Conservation (phyloP, 1,139 yeast genomes). For the Entelexis paramagnoliae region DNA sequence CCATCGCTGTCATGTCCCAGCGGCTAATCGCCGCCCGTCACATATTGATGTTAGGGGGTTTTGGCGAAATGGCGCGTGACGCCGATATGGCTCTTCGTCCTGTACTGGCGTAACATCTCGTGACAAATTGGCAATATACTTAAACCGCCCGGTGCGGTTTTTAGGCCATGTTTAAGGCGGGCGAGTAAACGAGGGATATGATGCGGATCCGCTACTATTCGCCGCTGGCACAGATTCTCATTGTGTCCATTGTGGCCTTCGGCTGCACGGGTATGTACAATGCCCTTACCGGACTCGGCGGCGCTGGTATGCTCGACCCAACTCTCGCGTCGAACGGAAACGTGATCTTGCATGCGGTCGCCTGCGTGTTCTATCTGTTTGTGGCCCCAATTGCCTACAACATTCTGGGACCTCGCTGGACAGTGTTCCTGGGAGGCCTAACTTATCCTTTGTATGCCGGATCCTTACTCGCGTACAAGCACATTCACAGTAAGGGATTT, state of each 20-base stretch:
- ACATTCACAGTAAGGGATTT: slow-evolving; percentile 43
- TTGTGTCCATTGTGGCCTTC: slow-evolving; percentile 28
- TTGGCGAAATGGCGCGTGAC: too few relatives aligned
- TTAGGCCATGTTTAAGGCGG: too few relatives aligned
- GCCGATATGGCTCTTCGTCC: too few relatives aligned
- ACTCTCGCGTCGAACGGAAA: slow-evolving; percentile 41
- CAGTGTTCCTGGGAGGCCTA: slow-evolving; percentile 44
- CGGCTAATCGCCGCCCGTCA: too few relatives aligned
- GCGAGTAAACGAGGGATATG: too few relatives aligned
- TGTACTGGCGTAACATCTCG: too few relatives aligned
- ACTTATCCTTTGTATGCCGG: slow-evolving; percentile 49
- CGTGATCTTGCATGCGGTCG: slow-evolving; percentile 47
- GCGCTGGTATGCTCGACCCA: slow-evolving; percentile 38
- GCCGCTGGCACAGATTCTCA: slow-evolving; percentile 26
- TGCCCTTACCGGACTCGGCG: slow-evolving; percentile 46
- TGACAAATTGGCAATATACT: too few relatives aligned
- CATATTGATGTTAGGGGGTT: too few relatives aligned
- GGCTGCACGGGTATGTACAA: slow-evolving; percentile 42
- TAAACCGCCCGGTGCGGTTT: too few relatives aligned
- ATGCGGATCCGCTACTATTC: slow-evolving; percentile 19
- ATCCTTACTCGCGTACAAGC: slow-evolving; percentile 41
- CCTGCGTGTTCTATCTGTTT: slow-evolving; percentile 45
- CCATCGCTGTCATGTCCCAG: too few relatives aligned
- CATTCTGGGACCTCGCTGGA: slow-evolving; percentile 41
- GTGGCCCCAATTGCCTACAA: slow-evolving; percentile 48